Conservation (phyloP, 169 alveolate species). For the Plasmodium gonderi region DNA sequence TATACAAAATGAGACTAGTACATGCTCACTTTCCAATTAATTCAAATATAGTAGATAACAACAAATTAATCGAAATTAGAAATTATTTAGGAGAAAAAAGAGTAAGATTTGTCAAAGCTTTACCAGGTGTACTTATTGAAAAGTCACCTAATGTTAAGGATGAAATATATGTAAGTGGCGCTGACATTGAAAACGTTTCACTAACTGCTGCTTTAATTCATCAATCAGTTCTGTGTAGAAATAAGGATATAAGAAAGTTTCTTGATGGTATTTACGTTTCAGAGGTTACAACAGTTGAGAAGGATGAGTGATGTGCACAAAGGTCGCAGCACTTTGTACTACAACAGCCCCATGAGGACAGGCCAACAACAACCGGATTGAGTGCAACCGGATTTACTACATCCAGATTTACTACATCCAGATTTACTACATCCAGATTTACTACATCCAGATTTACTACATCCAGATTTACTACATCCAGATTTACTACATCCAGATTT, state of each 20-base stretch:
- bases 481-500: no score
- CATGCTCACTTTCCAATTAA: conserved; percentile 99
- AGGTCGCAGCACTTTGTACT: neutral
- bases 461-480: no score
- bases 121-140: conserved; percentile 95
- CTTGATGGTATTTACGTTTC: conserved; percentile 99
- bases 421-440: no score
- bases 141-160: conserved; percentile 95
- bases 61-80: conserved; percentile 96
- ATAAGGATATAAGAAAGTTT: conserved; percentile 99
- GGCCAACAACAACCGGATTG: no score
- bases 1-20: conserved; percentile 99
- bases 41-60: conserved; percentile 94
- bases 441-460: no score
- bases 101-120: conserved; percentile 93
- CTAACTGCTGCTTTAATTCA: conserved; percentile 98
- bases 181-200: conserved; percentile 97
- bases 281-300: conserved; percentile 93
- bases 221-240: conserved; percentile 96
- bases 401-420: no score
- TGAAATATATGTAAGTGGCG: conserved; percentile 97
- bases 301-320: conserved; percentile 80
- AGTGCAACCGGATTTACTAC: no score
- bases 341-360: no score
- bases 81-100: conserved; percentile 99